phyloP scores from a whole-genome alignment of 2,329 filamentous ascomycete species.

The Fusarium tanahbumbuense region DNA sequence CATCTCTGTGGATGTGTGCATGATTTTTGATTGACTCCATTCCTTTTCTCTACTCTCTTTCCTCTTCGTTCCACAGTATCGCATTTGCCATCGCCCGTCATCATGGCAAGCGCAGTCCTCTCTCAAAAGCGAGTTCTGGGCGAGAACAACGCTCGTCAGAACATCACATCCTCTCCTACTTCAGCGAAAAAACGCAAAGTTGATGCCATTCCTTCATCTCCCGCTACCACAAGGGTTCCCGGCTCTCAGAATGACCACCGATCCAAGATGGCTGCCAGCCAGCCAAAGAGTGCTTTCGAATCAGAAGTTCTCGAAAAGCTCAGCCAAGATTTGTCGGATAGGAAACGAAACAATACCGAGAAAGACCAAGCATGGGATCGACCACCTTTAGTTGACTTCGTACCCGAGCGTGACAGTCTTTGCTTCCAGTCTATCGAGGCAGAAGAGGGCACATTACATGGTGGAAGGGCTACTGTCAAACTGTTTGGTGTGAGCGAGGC shows the following conservation, averaged over 20 bases:
- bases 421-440: slow-evolving; percentile 96
- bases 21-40: not conserved
- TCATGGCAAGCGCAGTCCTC: slow-evolving; percentile 64
- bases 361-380: slow-evolving; percentile 93
- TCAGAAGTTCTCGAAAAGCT: slow-evolving; percentile 94
- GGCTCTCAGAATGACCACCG: slow-evolving; percentile 72
- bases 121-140: slow-evolving; percentile 80
- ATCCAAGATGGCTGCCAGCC: slow-evolving; percentile 74
- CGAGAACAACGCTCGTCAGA: slow-evolving; percentile 73
- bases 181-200: slow-evolving; percentile 86
- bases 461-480: slow-evolving; percentile 82
- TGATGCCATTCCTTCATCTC: slow-evolving; percentile 68
- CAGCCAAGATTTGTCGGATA: slow-evolving; percentile 87
- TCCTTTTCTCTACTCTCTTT: slow-evolving; percentile 2
- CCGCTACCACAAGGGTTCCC: slow-evolving; percentile 66
- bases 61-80: slow-evolving; percentile 9
- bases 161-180: slow-evolving; percentile 66
- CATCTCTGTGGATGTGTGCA: slow-evolving; percentile 28
- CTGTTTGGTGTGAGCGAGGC: slow-evolving; percentile 88
- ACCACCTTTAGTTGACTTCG: slow-evolving; percentile 64
- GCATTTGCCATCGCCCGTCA: slow-evolving; percentile 32
- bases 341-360: slow-evolving; percentile 89
- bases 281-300: slow-evolving; percentile 92
- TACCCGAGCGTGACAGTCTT: slow-evolving; percentile 73
- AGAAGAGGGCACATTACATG: slow-evolving; percentile 86